phyloP scores from a whole-genome alignment of 2,329 filamentous ascomycete species.

The Hymenoscyphus fructigenus region DNA sequence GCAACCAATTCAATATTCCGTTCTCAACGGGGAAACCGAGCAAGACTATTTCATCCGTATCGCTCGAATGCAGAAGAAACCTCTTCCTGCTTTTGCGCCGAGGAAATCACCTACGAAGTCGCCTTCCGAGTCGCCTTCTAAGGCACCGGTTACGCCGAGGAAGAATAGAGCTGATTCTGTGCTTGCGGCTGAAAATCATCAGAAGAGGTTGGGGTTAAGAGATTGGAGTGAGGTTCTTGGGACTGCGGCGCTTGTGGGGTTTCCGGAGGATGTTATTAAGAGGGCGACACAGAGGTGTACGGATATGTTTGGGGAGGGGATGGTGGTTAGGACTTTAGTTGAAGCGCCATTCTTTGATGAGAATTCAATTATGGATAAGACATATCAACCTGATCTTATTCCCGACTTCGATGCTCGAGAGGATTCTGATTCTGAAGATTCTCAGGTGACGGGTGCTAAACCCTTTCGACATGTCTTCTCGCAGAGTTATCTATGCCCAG shows the following conservation, averaged over 20 bases:
- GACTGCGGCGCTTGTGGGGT: constrained; percentile 72
- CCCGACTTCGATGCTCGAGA: constrained; percentile 18
- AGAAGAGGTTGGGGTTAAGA: constrained; percentile 38
- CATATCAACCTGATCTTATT: constrained; percentile 31
- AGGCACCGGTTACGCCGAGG: constrained; percentile 11
- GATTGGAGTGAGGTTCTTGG: constrained; percentile 88
- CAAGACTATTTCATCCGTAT: constrained; percentile 48
- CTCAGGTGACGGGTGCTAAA: neutral
- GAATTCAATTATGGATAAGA: constrained; percentile 15
- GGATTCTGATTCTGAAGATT: neutral
- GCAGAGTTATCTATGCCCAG: constrained; percentile 36
- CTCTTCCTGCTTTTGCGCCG: constrained; percentile 39
- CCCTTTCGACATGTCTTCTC: no score
- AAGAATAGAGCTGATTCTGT: constrained; percentile 15
- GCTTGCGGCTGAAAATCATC: constrained; percentile 7
- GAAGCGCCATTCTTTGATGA: constrained; percentile 22
- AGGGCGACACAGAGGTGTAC: constrained; percentile 73
- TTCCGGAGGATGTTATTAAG: constrained; percentile 62
- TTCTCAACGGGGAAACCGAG: constrained; percentile 35
- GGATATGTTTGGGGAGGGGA: constrained; percentile 70
- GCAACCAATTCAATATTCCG: constrained; percentile 30
- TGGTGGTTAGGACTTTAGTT: constrained; percentile 48
- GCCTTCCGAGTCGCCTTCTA: constrained; percentile 8
- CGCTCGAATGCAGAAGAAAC: constrained; percentile 44
- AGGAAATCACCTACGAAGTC: constrained; percentile 2